A percentile compares a stretch with the other conserved stretches of the same genome.
Conservation (phyloP, 129 eudicot genomes). For the Rutidosis leptorrhynchoides region DNA sequence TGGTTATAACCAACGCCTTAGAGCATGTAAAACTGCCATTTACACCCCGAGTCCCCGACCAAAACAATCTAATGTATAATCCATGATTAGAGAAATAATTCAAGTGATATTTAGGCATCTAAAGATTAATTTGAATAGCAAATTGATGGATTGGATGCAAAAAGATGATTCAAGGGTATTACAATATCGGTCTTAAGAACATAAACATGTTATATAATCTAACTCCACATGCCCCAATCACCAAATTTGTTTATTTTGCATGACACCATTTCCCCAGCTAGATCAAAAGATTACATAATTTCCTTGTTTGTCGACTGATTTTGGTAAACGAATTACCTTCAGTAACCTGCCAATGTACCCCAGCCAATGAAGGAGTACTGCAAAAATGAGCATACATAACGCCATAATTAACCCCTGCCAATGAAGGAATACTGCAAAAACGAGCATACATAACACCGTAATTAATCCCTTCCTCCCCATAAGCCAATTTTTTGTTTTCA, state of each 20-base stretch:
- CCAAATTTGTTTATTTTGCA: conserved; percentile 22
- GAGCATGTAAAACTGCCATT: too few relatives aligned
- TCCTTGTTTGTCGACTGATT: neutral
- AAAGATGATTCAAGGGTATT: conserved; percentile 15
- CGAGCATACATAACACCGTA: conserved; percentile 76
- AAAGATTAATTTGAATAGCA: neutral
- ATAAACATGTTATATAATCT: conserved; percentile 11
- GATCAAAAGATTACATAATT: conserved; percentile 11
- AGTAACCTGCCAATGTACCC: conserved; percentile 72
- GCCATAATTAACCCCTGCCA: conserved; percentile 88
- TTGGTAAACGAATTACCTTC: neutral
- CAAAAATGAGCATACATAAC: conserved; percentile 75
- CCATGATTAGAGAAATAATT: too few relatives aligned
- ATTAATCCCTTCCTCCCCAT: conserved; percentile 85
- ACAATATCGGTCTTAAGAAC: conserved; percentile 16
- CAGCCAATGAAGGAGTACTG: conserved; percentile 67
- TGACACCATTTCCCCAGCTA: conserved; percentile 12
- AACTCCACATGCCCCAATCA: conserved; percentile 4
- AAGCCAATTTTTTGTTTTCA: conserved; percentile 83
- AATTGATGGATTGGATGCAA: conserved; percentile 17
- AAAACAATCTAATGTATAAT: too few relatives aligned
- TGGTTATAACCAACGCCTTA: too few relatives aligned
- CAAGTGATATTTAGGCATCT: neutral
- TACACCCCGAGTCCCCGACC: too few relatives aligned
- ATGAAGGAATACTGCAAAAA: conserved; percentile 75